Evolutionary conservation across 345 rosid species (phyloP).

Genomic region (Pugionium cornutum): DNA sequence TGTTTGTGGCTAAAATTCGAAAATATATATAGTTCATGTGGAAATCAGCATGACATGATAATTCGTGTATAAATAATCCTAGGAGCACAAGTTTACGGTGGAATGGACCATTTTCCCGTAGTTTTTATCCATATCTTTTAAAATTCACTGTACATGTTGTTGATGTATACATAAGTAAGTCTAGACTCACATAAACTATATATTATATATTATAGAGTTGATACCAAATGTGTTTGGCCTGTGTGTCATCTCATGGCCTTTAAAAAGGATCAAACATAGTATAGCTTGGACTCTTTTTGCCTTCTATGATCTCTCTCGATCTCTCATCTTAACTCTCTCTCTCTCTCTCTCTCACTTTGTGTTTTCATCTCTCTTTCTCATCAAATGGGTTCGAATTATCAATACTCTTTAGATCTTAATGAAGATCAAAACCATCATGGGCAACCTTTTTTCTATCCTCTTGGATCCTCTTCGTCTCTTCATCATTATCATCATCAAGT

Average conservation of each 20-base stretch:
- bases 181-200: conserved; percentile 23
- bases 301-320: conserved; percentile 36
- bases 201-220: conserved; percentile 4
- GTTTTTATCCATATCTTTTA: conserved; percentile 10
- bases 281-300: conserved; percentile 42
- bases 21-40: no score
- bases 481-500: conserved; percentile 35
- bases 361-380: conserved; percentile 30
- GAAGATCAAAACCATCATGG: conserved; percentile 53
- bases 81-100: no score
- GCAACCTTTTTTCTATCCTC: conserved; percentile 40
- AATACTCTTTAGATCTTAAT: conserved; percentile 61
- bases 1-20: no score
- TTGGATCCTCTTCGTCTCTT: conserved; percentile 40
- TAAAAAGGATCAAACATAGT: conserved; percentile 39
- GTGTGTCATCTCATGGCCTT: conserved; percentile 34
- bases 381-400: conserved; percentile 48
- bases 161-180: conserved; percentile 22
- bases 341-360: conserved; percentile 11
- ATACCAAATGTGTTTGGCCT: conserved; percentile 32
- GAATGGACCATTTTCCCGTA: no score
- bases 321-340: conserved; percentile 31
- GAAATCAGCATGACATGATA: no score
- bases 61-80: no score
- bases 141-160: conserved; percentile 35